phyloP scores from a whole-genome alignment of 768 basidiomycete species.

The Hygrophorus russula region DNA sequence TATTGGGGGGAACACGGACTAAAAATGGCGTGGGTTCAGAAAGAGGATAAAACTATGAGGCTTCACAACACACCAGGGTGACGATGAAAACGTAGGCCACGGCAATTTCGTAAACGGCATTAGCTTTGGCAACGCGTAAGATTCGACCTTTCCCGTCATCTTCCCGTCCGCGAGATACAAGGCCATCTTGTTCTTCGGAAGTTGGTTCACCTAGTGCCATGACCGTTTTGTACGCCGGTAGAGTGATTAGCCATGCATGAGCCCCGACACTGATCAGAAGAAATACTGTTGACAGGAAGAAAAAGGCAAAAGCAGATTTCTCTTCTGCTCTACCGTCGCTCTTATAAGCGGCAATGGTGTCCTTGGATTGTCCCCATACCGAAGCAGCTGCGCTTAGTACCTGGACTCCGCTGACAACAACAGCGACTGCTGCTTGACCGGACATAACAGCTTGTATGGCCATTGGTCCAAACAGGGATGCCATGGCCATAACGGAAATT shows the following conservation, averaged over 20 bases:
- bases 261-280: constrained; percentile 42
- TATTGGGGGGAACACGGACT: constrained; percentile 85
- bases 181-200: constrained; percentile 22
- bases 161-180: constrained; percentile 22
- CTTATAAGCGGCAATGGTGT: constrained; percentile 14
- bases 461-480: constrained; percentile 64
- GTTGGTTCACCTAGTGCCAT: constrained; percentile 12
- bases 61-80: constrained; percentile 50
- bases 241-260: constrained; percentile 44
- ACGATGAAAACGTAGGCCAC: constrained; percentile 67
- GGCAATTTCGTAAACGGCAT: constrained; percentile 59
- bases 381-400: constrained; percentile 53
- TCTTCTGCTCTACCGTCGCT: constrained; percentile 44
- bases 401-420: constrained; percentile 71
- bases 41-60: constrained; percentile 4
- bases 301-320: constrained; percentile 64
- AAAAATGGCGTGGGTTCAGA: constrained; percentile 1
- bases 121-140: constrained; percentile 47
- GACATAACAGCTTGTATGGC: constrained; percentile 71
- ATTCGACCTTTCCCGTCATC: constrained; percentile 31
- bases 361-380: constrained; percentile 31
- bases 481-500: constrained; percentile 68
- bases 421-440: constrained; percentile 79
- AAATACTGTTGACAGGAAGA: constrained; percentile 58
- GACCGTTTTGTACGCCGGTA: constrained; percentile 47